Evolutionary conservation across 148 eudicot species (phyloP).

Genomic region (Camellia japonica): DNA sequence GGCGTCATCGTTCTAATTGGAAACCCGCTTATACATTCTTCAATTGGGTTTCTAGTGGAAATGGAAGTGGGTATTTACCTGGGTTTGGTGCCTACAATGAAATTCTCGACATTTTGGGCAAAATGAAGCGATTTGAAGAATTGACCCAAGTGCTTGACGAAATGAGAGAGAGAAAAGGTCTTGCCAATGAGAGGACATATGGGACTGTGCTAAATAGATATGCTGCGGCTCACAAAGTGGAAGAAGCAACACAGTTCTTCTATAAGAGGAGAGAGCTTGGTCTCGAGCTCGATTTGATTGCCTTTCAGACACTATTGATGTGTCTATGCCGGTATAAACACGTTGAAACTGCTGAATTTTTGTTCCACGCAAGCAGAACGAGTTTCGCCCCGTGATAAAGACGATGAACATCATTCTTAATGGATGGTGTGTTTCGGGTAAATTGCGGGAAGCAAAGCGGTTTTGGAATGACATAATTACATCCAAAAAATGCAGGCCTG

Average conservation of each 20-base stretch:
- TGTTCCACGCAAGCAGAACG: conserved; percentile 51
- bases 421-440: conserved; percentile 81
- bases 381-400: conserved; percentile 53
- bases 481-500: conserved; percentile 48
- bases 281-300: conserved; percentile 48
- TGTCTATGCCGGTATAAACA: conserved; percentile 70
- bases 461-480: conserved; percentile 71
- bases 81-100: conserved; percentile 51
- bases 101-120: conserved; percentile 66
- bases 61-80: conserved; percentile 41
- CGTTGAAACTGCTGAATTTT: conserved; percentile 69
- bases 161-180: conserved; percentile 54
- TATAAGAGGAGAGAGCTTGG: conserved; percentile 60
- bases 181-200: conserved; percentile 57
- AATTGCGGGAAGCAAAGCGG: conserved; percentile 68
- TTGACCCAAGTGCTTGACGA: conserved; percentile 57
- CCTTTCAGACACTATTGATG: conserved; percentile 67
- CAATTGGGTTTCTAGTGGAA: conserved; percentile 44
- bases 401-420: conserved; percentile 78
- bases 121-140: conserved; percentile 57
- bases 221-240: conserved; percentile 68
- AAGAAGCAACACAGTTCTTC: conserved; percentile 56
- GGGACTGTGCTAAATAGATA: conserved; percentile 61
- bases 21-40: conserved; percentile 64
- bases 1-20: conserved; percentile 66